Base-by-base conservation (phyloP, 164 flowering plant species). In the Magnolia officinalis region DNA sequence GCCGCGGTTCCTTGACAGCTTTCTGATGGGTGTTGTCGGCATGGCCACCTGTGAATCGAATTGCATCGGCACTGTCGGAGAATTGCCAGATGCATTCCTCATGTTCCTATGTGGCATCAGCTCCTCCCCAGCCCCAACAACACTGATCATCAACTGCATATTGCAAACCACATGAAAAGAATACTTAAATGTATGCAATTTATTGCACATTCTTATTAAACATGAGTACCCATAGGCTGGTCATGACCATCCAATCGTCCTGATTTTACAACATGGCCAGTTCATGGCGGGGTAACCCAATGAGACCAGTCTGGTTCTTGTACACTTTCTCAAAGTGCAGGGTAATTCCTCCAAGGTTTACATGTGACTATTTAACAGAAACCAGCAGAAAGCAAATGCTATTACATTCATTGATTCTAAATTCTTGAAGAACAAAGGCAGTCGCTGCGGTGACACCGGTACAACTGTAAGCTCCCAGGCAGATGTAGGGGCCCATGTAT, bases 81-180 rank as follows among this genome's bases (percentile, higher is more conserved):
- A 23, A n/a, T 63, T 24, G 18, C 50, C 1, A 16, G 68, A 50
- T 26, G 64, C 11, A 8, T 66, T 45, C 6, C 9, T 6, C 13
- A 2, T 16, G 49, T 29, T 65, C 69, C 80, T 74, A 29, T 72
- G 79, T 11, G 86, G 86, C 87, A 85, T 83, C 45, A 85, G 72
- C 70, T 85, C 87, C 63, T 78, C 84, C 13, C 86, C 88, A 70
- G 2, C 74, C 6, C 8, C 78, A 59, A 82, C 79, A 3, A 70
- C 65, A 20, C 58, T 63, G 80, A 74, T 67, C 87, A 85, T 83
- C 55, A 83, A 66, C 87, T 83, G 74, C 74, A 77, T 49, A 74
- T 45, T 10, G 11, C 1, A 26, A 77, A 24, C 18, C n/a, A 49
- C 23, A 10, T 24, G 9, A 55, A 16, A 55, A 11, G 61, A 55